Base-by-base conservation (phyloP, 257 asterid genomes). In the Salvia hispanica region DNA sequence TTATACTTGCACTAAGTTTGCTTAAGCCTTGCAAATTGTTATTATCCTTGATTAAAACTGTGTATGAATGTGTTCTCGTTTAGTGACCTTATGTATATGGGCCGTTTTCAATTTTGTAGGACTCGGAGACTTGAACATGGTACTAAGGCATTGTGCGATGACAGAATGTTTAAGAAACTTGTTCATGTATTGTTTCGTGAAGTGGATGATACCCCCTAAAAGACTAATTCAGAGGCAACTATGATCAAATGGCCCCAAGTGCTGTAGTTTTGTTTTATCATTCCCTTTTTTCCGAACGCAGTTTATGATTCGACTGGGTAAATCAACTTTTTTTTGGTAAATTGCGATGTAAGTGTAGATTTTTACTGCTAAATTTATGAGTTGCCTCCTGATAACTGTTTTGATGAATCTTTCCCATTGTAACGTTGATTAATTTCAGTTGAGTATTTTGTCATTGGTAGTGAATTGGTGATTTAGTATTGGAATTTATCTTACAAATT, bases 171-270 rank as follows among this genome's bases (percentile, higher is more conserved):
- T 65, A 52, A 58, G 54, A 39, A 61, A 68, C 74, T 68, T 69
- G 66, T 52, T 66, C 63, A 58, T 65, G 73, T 42, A 57, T 28
- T 69, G 75, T 75, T 57, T 44, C 72, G 53, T 55, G 67, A 46
- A 65, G 69, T 50, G 51, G 67, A 42, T 31, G 67, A 42, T 31
- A 64, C 25, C 62, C 21, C 55, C 48, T 33, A 18, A 52, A 25
- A 66, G 68, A 47, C 68, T 73, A 55, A 60, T 62, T 68, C 34
- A 59, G 80, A 71, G 76, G 77, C 77, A 60, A 52, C 60, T 36
- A 39, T 58, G 53, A 55, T 50, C 76, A 64, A 75, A 58, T 48
- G 60, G 54, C 70, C 58, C 60, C 25, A 48, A 72, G 51, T 60
- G 73, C 65, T 55, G 43, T 61, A 59, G 44, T 67, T 66, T 10